Evolutionary conservation across 129 eudicot genomes (phyloP), one percentile per base, ranked within the genome.

Genomic region (Sambucus nigra): DNA sequence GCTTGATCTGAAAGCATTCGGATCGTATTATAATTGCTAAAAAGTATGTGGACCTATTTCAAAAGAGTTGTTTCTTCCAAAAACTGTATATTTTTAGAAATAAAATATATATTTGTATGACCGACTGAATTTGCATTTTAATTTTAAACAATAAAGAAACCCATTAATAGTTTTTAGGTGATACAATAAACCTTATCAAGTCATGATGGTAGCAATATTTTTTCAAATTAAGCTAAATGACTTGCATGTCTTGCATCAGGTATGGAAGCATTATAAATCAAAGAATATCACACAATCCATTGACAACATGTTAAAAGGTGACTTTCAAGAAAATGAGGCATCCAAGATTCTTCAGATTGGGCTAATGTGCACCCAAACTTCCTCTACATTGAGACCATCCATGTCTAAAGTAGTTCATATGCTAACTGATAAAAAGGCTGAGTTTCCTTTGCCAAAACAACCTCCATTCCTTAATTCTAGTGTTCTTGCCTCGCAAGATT

Each of bases 391-490:
- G 5, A 25, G 64, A 44, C 64, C 53, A 25, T 42, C 53, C 39
- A 42, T 59, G 64, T 25, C 41, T 5, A 1, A 44, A 59, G 64
- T 59, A 25, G 64, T 59, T 44, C 26, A 45, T 29, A 56, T 56
- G 49, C 33, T 56, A 31, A 38, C 47, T 6, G n/a, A 7, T 11
- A 42, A 57, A 40, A 27, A 25, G 13, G 13, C 5, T 10, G 15
- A 8, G 41, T n/a, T 42, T 25, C 64, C 40, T 11, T 19, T 18
- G 22, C 53, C 42, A 18, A 44, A 59, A 44, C 64, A 59, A 39
- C 41, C 64, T 22, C 64, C 64, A 16, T 59, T 59, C 42, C 47
- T 35, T 0, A 59, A 59, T 59, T 42, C 64, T 7, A 59, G 64
- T 12, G 16, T 59, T 11, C 24, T 59, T 25, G 40, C 38, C 14